These are phyloP conservation scores for Trifolium dubium DNA, from an alignment of 306 rosid genomes.

Conservation along the genomic window DNA sequence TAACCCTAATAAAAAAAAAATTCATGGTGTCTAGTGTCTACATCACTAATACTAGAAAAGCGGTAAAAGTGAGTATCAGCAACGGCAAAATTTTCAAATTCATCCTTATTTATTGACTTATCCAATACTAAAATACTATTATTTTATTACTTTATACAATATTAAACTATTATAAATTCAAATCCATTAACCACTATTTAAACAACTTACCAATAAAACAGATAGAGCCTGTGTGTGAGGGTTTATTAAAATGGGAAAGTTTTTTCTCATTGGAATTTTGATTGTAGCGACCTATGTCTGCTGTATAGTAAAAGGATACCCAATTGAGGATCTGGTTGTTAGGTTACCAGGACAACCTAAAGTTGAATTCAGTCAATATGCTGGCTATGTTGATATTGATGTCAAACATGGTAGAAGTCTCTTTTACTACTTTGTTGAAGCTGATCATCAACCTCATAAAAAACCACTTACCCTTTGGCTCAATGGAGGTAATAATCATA, in stretches of 20 bases:
- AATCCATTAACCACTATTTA: neutral
- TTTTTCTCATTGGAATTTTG: constrained; percentile 48
- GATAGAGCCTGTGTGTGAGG: constrained; percentile 7
- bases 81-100: neutral
- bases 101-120: too few relatives aligned
- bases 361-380: constrained; percentile 71
- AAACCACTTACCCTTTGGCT: constrained; percentile 89
- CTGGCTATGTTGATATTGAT: constrained; percentile 87
- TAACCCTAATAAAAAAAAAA: too few relatives aligned
- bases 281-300: constrained; percentile 21
- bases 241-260: constrained; percentile 47
- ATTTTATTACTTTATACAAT: neutral
- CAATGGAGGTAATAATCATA: constrained; percentile 68
- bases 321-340: constrained; percentile 75
- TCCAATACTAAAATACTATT: neutral
- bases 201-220: constrained; percentile 3
- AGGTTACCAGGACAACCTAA: constrained; percentile 78
- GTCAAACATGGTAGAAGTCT: constrained; percentile 71
- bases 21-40: too few relatives aligned
- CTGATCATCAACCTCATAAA: constrained; percentile 50
- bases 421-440: constrained; percentile 88
- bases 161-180: neutral
- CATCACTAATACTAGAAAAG: too few relatives aligned
- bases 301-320: constrained; percentile 55
- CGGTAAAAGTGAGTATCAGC: neutral